phyloP scores from a whole-genome alignment of 345 rosid genomes.

The Salix brachista region DNA sequence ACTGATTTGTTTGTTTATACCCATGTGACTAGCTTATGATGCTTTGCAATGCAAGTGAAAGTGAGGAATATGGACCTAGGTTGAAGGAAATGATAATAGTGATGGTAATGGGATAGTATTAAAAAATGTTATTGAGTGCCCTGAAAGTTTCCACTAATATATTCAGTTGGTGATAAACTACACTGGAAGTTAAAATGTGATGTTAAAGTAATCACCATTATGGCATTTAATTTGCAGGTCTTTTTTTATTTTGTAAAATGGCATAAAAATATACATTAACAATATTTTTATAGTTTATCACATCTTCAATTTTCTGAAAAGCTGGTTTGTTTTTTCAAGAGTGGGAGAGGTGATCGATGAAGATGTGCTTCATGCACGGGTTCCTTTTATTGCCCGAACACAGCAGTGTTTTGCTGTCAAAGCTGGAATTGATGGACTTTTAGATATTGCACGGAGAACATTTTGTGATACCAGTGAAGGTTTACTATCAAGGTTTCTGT shows the following conservation, averaged over 20 bases:
- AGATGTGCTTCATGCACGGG: conserved; percentile 94
- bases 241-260: too few species aligned
- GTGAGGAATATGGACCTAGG: neutral
- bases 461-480: conserved; percentile 99
- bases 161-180: neutral
- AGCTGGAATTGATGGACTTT: conserved; percentile 88
- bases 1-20: neutral
- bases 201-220: neutral
- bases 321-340: conserved; percentile 25
- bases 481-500: conserved; percentile 19
- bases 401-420: conserved; percentile 98
- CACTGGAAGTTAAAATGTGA: neutral
- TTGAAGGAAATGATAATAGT: neutral
- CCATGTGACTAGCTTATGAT: neutral
- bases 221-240: neutral
- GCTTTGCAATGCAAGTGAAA: neutral
- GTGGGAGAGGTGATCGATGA: conserved; percentile 86
- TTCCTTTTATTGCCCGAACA: conserved; percentile 91
- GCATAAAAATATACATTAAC: neutral
- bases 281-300: neutral
- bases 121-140: neutral
- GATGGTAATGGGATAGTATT: neutral
- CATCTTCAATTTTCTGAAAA: conserved; percentile 4
- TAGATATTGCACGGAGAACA: conserved; percentile 88
- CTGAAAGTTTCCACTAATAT: neutral